Evolutionary conservation across 2,329 filamentous ascomycete genomes (phyloP).

Genomic region (Penicillium sp.): DNA sequence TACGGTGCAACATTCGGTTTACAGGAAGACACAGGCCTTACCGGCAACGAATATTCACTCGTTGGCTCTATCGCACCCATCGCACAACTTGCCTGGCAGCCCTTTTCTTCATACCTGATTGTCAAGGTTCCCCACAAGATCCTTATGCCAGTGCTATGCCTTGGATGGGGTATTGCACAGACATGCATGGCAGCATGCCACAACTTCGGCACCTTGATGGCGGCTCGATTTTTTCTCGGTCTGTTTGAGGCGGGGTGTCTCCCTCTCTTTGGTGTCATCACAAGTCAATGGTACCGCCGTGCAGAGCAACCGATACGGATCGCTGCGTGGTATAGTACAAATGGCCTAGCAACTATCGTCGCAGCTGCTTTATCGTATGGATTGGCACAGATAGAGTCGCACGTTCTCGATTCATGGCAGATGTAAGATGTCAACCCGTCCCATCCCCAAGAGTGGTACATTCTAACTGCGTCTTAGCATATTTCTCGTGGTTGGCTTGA

Average conservation of each 20-base stretch:
- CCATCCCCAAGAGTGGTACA: background rate
- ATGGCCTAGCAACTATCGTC: slow-evolving; percentile 56
- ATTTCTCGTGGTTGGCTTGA: slow-evolving; percentile 60
- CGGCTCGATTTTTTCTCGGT: slow-evolving; percentile 52
- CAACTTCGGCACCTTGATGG: slow-evolving; percentile 46
- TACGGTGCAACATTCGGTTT: slow-evolving; percentile 58
- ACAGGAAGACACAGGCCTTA: slow-evolving; percentile 49
- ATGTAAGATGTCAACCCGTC: slow-evolving; percentile 34
- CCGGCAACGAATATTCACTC: slow-evolving; percentile 55
- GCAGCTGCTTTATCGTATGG: slow-evolving; percentile 57
- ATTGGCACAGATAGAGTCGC: slow-evolving; percentile 52
- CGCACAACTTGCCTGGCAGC: slow-evolving; percentile 60
- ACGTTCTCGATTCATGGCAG: slow-evolving; percentile 48
- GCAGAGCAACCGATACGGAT: slow-evolving; percentile 62
- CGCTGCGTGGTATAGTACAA: slow-evolving; percentile 65
- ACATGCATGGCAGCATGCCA: slow-evolving; percentile 48
- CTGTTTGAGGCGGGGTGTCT: slow-evolving; percentile 53
- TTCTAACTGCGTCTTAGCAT: slow-evolving; percentile 36
- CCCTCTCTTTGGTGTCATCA: slow-evolving; percentile 45
- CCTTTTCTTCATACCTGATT: slow-evolving; percentile 58
- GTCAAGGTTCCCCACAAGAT: slow-evolving; percentile 60
- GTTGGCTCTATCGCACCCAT: slow-evolving; percentile 58
- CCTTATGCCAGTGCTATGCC: slow-evolving; percentile 51
- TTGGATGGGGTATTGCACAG: slow-evolving; percentile 51
- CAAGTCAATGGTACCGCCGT: slow-evolving; percentile 46